phyloP scores from a whole-genome alignment of 352 stramenopile genomes.

The Stramenopiles sp. region DNA sequence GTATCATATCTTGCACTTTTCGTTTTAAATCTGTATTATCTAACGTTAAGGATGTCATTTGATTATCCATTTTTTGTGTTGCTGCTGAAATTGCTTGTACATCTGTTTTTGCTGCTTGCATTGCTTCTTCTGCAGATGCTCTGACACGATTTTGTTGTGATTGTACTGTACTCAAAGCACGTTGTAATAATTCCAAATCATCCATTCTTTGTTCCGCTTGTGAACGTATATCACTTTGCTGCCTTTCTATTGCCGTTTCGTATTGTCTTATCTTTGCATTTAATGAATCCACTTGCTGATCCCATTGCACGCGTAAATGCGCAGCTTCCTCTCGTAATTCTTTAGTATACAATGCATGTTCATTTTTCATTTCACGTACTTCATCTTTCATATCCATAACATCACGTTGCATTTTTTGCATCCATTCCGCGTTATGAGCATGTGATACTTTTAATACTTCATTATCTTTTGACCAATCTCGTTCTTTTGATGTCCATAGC shows the following conservation, averaged over 20 bases:
- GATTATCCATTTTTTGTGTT: neutral
- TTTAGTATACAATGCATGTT: slow-evolving; percentile 33
- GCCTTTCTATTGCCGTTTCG: slow-evolving; percentile 27
- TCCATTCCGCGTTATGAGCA: slow-evolving; percentile 52
- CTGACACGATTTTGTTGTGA: slow-evolving; percentile 38
- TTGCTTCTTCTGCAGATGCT: slow-evolving; percentile 32
- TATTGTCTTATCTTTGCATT: slow-evolving; percentile 34
- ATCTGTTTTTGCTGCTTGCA: slow-evolving; percentile 13
- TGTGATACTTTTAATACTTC: slow-evolving; percentile 55
- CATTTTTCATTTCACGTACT: slow-evolving; percentile 36
- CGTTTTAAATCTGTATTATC: neutral
- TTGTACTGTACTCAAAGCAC: slow-evolving; percentile 37
- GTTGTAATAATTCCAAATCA: slow-evolving; percentile 45
- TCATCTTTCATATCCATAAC: slow-evolving; percentile 50
- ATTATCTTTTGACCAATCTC: slow-evolving; percentile 55
- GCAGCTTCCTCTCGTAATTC: slow-evolving; percentile 39
- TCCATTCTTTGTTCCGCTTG: slow-evolving; percentile 36
- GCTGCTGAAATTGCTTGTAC: neutral
- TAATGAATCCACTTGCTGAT: slow-evolving; percentile 42
- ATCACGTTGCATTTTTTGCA: slow-evolving; percentile 52
- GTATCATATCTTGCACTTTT: neutral
- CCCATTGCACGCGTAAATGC: slow-evolving; percentile 38
- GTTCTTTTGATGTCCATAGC: slow-evolving; percentile 48
- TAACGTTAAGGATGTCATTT: neutral
- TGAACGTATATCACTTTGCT: slow-evolving; percentile 25